Percentiles rank a stretch among this genome's conserved stretches.
Evolutionary conservation across 2,329 filamentous ascomycete species (phyloP).

Genomic region (Periconia macrospinosa): DNA sequence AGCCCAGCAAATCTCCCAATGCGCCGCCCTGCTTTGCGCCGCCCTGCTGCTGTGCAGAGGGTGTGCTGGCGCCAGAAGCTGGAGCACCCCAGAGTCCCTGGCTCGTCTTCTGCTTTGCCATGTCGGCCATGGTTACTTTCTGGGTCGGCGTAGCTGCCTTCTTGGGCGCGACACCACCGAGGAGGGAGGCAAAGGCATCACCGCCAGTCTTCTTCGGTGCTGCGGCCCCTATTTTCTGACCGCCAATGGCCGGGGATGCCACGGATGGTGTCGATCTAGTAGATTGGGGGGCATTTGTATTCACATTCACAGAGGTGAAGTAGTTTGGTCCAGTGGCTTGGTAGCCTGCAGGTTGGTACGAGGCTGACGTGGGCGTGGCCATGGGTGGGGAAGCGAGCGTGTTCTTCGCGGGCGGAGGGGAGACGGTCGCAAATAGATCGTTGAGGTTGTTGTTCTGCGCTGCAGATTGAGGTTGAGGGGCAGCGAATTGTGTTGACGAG

Average conservation of each 20-base stretch:
- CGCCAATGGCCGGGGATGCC: constrained; percentile 41
- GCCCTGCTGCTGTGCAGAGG: constrained; percentile 27
- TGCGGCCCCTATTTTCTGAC: constrained; percentile 41
- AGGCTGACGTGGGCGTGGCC: constrained; percentile 42
- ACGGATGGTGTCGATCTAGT: constrained; percentile 47
- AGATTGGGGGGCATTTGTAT: constrained; percentile 33
- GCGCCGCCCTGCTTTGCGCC: constrained; percentile 41
- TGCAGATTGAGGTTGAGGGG: constrained; percentile 82
- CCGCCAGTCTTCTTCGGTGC: constrained; percentile 59
- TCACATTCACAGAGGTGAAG: constrained; percentile 74
- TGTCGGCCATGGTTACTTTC: constrained; percentile 81
- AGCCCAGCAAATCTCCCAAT: constrained; percentile 40
- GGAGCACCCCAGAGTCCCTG: constrained; percentile 90
- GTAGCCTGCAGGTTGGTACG: constrained; percentile 63
- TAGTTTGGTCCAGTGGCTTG: constrained; percentile 88
- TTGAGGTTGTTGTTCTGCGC: constrained; percentile 78
- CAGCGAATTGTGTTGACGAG: constrained; percentile 70
- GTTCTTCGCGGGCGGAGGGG: constrained; percentile 63
- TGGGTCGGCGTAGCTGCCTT: constrained; percentile 65
- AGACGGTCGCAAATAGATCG: constrained; percentile 81
- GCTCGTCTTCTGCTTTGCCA: constrained; percentile 97
- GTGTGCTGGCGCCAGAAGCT: constrained; percentile 44
- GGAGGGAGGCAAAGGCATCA: constrained; percentile 88
- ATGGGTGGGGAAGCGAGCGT: constrained; percentile 55
- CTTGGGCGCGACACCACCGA: constrained; percentile 76